A percentile compares a stretch with the other conserved stretches of the same genome.
Conservation (phyloP, 2,329 filamentous ascomycete species). For the Sporothrix pallida region DNA sequence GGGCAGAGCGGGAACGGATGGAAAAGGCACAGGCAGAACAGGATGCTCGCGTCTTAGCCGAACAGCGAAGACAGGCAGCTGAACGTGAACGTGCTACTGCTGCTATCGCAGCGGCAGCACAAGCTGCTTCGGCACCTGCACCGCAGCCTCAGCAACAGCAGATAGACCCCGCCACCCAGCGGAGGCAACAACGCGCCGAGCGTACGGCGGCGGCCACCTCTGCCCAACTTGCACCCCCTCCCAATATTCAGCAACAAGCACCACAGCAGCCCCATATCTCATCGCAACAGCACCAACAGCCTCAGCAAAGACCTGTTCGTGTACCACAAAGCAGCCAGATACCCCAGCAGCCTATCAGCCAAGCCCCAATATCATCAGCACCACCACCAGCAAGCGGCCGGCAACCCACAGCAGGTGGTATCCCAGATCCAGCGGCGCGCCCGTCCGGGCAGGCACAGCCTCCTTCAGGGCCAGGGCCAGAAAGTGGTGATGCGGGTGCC, state of each 20-base stretch:
- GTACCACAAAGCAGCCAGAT: slow-evolving; percentile 22
- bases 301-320: slow-evolving; percentile 31
- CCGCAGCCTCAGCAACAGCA: slow-evolving; percentile 41
- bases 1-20: slow-evolving; percentile 69
- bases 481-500: slow-evolving; percentile 44
- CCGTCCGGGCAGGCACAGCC: slow-evolving; percentile 2
- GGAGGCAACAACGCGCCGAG: slow-evolving; percentile 46
- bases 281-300: slow-evolving; percentile 14
- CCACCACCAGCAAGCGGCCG: background rate
- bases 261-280: slow-evolving; percentile 33
- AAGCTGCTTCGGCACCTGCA: slow-evolving; percentile 41
- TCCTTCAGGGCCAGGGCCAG: slow-evolving; percentile 32
- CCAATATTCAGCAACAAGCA: slow-evolving; percentile 29
- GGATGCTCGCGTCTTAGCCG: slow-evolving; percentile 60
- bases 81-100: slow-evolving; percentile 63
- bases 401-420: background rate
- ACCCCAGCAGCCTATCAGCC: slow-evolving; percentile 21
- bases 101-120: slow-evolving; percentile 45
- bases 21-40: slow-evolving; percentile 64
- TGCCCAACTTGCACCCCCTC: slow-evolving; percentile 31
- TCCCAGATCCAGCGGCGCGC: slow-evolving; percentile 13
- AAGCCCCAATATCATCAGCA: slow-evolving; percentile 11
- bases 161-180: slow-evolving; percentile 46
- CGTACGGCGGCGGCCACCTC: slow-evolving; percentile 35
- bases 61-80: slow-evolving; percentile 51